Evolutionary conservation across 106 monocot genomes (phyloP), one percentile per base, ranked within the genome.

Genomic region (Allium sativum): DNA sequence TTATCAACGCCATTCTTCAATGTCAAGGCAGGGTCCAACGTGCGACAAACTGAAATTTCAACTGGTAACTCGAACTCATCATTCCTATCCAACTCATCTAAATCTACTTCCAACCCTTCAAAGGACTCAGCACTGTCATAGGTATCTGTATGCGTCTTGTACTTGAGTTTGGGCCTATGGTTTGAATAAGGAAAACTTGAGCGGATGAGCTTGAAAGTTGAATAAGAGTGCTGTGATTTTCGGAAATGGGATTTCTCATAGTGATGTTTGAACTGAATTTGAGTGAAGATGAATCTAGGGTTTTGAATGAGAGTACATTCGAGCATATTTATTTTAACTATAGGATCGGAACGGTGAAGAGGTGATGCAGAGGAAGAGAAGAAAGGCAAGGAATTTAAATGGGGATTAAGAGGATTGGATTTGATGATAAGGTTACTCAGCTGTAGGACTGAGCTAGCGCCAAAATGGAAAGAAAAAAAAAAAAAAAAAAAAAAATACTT

Each of bases 21-120:
- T 8, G 83, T 77, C 64, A 88, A 42, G 10, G 80, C 80, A 7
- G 88, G 75, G 1, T 65, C 46, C 69, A 88, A 40, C 20, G 68
- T 71, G 10, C 70, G 53, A 22, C 80, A 73, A 44, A 66, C 17
- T 53, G 48, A 72, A 8, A 88, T 15, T 52, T 84, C 83, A 57
- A 78, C 80, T 9, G 76, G 75, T 62, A 58, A 61, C 71, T 62
- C 16, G 52, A 68, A 63, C 57, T 47, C 63, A 7, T 48, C 72
- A 7, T 45, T 20, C n/a, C 67, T 66, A 12, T 7, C 17, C 9
- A 65, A 52, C 13, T 71, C 72, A 72, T 77, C 72, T 16, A 67
- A 52, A 12, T 31, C 43, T 9, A 77, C 54, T 22, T 21, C 67
- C 71, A 77, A 48, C 8, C 55, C 67, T 9, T 62, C 66, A 9